Conservation (phyloP, 148 eudicot species). For the Agrostemma githago region DNA sequence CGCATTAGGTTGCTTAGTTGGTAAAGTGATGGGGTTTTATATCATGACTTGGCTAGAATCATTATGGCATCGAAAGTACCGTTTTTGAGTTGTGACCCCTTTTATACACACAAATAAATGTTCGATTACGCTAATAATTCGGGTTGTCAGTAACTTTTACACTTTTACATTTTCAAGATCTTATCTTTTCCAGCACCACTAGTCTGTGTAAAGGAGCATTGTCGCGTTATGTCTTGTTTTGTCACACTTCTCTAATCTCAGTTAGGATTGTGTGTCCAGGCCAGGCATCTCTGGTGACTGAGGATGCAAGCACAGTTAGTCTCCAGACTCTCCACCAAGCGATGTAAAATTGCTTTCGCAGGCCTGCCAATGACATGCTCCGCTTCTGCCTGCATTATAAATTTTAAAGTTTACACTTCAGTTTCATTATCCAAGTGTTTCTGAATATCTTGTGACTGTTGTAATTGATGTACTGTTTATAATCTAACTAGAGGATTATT, state of each 20-base stretch:
- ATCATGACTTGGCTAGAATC: background rate
- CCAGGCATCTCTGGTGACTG: background rate
- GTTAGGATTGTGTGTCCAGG: background rate
- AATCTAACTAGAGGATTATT: background rate
- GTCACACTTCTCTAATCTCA: background rate
- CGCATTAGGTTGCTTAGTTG: background rate
- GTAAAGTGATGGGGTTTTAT: background rate
- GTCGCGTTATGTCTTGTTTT: background rate
- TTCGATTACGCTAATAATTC: background rate
- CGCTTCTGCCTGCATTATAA: background rate
- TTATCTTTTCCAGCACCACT: background rate
- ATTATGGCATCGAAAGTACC: background rate
- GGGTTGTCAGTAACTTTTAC: background rate
- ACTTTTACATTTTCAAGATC: background rate
- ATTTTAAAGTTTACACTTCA: background rate
- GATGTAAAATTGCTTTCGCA: background rate
- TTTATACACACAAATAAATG: background rate
- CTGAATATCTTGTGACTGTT: background rate
- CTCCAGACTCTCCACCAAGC: background rate
- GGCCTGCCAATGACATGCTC: background rate
- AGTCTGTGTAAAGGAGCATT: background rate
- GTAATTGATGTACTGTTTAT: background rate
- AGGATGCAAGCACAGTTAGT: slow-evolving; percentile 3
- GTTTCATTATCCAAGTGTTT: background rate
- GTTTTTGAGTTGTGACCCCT: background rate